Evolutionary conservation across 768 basidiomycete species (phyloP).

Genomic region (Tephrocybe sp.): DNA sequence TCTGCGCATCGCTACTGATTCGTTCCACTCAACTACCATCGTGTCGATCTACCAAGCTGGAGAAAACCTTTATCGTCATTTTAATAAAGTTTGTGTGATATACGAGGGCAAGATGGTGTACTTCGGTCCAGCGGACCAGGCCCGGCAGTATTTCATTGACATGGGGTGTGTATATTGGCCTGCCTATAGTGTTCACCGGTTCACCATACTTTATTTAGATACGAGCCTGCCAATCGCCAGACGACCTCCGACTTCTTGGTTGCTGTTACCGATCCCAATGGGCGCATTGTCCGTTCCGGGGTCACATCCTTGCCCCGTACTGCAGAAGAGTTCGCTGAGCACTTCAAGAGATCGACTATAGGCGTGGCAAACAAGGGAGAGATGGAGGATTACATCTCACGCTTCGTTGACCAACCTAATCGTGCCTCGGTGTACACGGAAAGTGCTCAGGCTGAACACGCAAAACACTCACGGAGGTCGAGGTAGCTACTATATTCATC

Average conservation of each 20-base stretch:
- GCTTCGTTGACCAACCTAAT: conserved; percentile 45
- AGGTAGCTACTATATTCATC: conserved; percentile 22
- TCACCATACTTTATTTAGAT: conserved; percentile 29
- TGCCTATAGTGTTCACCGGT: not conserved
- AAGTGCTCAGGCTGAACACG: conserved; percentile 52
- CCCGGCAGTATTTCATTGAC: conserved; percentile 70
- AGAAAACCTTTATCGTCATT: conserved; percentile 61
- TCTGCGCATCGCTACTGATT: conserved; percentile 63
- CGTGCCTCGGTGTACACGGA: conserved; percentile 41
- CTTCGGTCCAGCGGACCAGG: conserved; percentile 66
- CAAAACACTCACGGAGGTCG: conserved; percentile 39
- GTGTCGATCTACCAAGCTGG: conserved; percentile 88
- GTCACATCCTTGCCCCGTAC: conserved; percentile 48
- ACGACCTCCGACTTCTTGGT: conserved; percentile 69
- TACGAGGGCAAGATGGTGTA: conserved; percentile 75
- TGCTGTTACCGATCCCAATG: conserved; percentile 58
- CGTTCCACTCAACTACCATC: conserved; percentile 55
- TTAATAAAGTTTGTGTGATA: conserved; percentile 82
- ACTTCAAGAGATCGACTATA: conserved; percentile 41
- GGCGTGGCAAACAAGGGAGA: conserved; percentile 45
- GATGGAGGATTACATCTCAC: conserved; percentile 41
- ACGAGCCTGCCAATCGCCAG: conserved; percentile 60
- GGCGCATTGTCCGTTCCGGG: conserved; percentile 48
- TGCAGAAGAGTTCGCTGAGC: conserved; percentile 55
- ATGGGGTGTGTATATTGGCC: conserved; percentile 41